A percentile compares a stretch with the other conserved stretches of the same genome.
phyloP scores from a whole-genome alignment of 2,329 filamentous ascomycete species.

The Colletotrichum orbiculare region DNA sequence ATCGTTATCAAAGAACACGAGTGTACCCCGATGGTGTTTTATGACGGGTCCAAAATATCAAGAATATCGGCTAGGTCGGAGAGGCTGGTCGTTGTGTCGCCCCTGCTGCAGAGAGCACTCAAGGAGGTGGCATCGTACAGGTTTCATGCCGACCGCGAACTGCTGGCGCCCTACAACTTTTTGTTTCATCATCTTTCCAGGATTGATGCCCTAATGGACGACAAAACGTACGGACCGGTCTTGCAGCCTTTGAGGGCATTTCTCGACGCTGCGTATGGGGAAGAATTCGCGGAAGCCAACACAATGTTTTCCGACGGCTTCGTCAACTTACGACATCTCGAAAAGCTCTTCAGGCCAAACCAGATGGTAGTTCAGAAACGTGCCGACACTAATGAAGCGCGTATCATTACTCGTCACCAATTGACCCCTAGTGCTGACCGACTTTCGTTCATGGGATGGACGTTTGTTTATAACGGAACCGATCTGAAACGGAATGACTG shows the following conservation, averaged over 20 bases:
- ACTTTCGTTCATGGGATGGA: neutral
- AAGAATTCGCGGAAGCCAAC: neutral
- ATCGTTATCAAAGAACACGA: constrained; percentile 8
- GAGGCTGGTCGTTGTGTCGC: neutral
- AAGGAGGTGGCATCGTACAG: constrained; percentile 5
- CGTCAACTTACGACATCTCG: neutral
- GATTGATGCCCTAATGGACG: neutral
- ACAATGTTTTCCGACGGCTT: neutral
- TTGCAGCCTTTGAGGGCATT: neutral
- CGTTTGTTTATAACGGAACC: neutral
- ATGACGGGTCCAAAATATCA: too few species aligned
- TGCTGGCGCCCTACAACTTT: constrained; percentile 1
- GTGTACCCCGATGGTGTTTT: neutral
- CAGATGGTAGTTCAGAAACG: neutral
- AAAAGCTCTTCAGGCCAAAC: constrained; percentile 9
- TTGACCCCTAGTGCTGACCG: too few species aligned
- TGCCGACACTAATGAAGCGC: neutral
- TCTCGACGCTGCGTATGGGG: neutral
- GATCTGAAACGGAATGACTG: neutral
- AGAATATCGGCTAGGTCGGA: neutral
- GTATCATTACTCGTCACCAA: neutral
- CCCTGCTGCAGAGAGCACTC: neutral
- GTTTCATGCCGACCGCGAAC: neutral
- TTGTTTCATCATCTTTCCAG: neutral
- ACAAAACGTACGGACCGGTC: neutral